phyloP scores from a whole-genome alignment of 2,329 filamentous ascomycete species.

The Sphaerulina vaccinii region DNA sequence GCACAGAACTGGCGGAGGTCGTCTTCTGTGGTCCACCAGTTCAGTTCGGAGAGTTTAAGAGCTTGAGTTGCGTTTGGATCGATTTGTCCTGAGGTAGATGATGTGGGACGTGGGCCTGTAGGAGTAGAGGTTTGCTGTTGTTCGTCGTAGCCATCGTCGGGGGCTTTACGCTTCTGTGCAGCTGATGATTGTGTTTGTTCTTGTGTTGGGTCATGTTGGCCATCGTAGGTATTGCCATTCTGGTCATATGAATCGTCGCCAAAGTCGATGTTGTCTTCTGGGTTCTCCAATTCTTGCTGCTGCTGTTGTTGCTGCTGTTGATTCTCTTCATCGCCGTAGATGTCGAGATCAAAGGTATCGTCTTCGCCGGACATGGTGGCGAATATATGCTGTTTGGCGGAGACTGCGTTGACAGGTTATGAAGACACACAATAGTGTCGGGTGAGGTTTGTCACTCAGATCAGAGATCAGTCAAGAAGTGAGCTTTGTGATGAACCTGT shows the following conservation, averaged over 20 bases:
- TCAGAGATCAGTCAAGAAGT: background rate
- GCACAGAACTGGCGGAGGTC: constrained; percentile 77
- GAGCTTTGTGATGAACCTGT: constrained; percentile 3
- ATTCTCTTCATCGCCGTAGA: constrained; percentile 60
- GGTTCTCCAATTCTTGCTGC: constrained; percentile 26
- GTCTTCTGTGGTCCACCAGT: constrained; percentile 97
- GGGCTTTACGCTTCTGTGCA: constrained; percentile 61
- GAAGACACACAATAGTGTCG: background rate
- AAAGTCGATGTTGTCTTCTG: constrained; percentile 27
- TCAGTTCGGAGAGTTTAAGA: constrained; percentile 81
- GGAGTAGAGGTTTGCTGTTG: constrained; percentile 50
- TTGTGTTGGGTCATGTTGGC: constrained; percentile 20
- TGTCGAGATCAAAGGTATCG: constrained; percentile 70
- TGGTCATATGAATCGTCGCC: constrained; percentile 20
- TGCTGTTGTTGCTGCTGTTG: constrained; percentile 34
- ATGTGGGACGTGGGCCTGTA: constrained; percentile 65
- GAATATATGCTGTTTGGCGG: background rate
- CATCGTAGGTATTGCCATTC: background rate
- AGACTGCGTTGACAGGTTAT: constrained; percentile 14
- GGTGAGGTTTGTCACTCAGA: constrained; percentile 2
- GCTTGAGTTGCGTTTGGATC: constrained; percentile 66
- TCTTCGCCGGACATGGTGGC: constrained; percentile 53
- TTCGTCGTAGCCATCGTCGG: constrained; percentile 47
- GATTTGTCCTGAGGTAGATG: constrained; percentile 67
- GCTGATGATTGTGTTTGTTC: constrained; percentile 25